Evolutionary conservation across 139 green algal genomes (phyloP), one percentile per base, ranked within the genome.

Genomic region (Coccomyxa sp.): DNA sequence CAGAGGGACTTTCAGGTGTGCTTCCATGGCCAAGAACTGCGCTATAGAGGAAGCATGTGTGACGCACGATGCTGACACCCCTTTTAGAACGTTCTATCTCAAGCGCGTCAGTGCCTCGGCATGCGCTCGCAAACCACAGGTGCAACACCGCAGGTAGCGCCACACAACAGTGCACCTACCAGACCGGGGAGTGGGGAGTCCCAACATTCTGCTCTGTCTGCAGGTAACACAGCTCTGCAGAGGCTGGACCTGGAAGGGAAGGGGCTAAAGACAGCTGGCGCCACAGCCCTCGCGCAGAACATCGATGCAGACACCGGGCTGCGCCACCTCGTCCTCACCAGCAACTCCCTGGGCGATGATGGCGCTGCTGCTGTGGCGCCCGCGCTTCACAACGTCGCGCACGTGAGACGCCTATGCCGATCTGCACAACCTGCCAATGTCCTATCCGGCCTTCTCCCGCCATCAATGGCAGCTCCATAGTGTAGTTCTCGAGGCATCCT

Each of bases 1-100:
- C 31, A 39, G 72, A 40, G 39, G 79, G 73, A 12, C 54, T 54
- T 27, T 38, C 77, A 72, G 34, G 64, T 70, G 8, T 69, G 50
- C 31, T 16, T 79, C 54, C 50, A 73, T 18, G 38, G 50, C 22
- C 27, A 73, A 6, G 69, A 55, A 4, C 24, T 79, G 16, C 54
- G 75, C 34, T 31, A 79, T 29, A 58, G 12, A 58, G 44, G 44
- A 58, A 58, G 14, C 12, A 58, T 16, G 44, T 58, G 44, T n/a
- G n/a, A n/a, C n/a, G n/a, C n/a, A n/a, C n/a, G n/a, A n/a, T n/a
- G n/a, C n/a, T n/a, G n/a, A n/a, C n/a, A n/a, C n/a, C n/a, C n/a
- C n/a, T n/a, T n/a, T n/a, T n/a, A n/a, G n/a, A n/a, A n/a, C n/a
- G n/a, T n/a, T n/a, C n/a, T n/a, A n/a, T n/a, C n/a, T n/a, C n/a